phyloP scores from a whole-genome alignment of 208 protist species.

The Acanthamoeba lenticulata region DNA sequence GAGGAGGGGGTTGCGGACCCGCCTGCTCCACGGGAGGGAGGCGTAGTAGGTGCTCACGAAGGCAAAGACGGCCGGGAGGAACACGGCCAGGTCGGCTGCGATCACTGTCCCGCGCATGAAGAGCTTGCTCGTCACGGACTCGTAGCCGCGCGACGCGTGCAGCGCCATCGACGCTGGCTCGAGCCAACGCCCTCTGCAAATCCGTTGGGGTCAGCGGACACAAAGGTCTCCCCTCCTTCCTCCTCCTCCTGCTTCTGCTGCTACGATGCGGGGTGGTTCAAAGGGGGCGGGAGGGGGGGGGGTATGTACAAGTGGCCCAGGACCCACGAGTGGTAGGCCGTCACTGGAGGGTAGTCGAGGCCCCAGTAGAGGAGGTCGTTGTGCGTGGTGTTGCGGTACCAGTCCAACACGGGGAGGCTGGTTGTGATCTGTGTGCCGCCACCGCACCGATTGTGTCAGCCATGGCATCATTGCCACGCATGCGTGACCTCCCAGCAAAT shows the following conservation, averaged over 20 bases:
- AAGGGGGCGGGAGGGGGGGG: background rate
- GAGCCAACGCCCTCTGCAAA: constrained; percentile 67
- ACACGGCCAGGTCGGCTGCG: constrained; percentile 86
- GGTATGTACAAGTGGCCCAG: constrained; percentile 80
- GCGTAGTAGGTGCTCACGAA: background rate
- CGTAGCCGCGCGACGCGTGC: constrained; percentile 84
- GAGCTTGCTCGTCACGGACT: constrained; percentile 78
- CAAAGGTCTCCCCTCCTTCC: no score
- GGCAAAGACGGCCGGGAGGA: constrained; percentile 75
- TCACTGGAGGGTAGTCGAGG: constrained; percentile 95
- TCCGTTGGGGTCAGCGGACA: no score
- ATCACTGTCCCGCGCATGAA: constrained; percentile 91
- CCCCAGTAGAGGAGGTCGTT: constrained; percentile 94
- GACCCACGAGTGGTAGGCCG: constrained; percentile 89
- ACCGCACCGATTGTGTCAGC: constrained; percentile 76
- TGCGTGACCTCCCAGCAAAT: no score
- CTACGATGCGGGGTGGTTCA: background rate
- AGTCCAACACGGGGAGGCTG: constrained; percentile 48
- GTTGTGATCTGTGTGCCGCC: background rate
- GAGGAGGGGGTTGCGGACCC: background rate
- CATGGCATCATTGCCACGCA: no score
- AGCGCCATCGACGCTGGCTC: constrained; percentile 84
- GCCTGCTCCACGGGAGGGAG: background rate
- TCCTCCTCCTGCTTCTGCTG: no score
- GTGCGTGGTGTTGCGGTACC: constrained; percentile 80